Conservation (phyloP, 768 basidiomycete species). For the Suillus variegatus region DNA sequence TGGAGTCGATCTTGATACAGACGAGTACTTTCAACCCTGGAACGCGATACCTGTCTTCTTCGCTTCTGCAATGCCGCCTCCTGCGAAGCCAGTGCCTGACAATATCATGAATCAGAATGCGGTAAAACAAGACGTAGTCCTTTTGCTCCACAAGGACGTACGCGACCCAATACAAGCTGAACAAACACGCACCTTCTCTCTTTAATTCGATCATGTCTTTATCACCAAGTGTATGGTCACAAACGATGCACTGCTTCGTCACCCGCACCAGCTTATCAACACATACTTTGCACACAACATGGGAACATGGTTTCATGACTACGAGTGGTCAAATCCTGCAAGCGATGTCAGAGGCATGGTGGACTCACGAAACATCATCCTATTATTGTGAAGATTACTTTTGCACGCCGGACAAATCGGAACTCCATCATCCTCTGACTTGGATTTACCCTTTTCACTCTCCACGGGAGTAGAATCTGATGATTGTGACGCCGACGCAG, state of each 20-base stretch:
- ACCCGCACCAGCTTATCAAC: slow-evolving; percentile 83
- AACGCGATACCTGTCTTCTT: slow-evolving; percentile 80
- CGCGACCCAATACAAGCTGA: background rate
- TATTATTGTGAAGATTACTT: slow-evolving; percentile 78
- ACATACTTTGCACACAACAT: slow-evolving; percentile 92
- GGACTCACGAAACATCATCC: slow-evolving; percentile 64
- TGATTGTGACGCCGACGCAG: slow-evolving; percentile 40
- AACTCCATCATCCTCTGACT: slow-evolving; percentile 55
- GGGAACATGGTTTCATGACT: slow-evolving; percentile 88
- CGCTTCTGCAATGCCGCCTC: slow-evolving; percentile 92
- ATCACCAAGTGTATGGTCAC: slow-evolving; percentile 65
- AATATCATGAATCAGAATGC: slow-evolving; percentile 8
- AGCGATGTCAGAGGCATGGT: background rate
- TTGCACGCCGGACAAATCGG: slow-evolving; percentile 90
- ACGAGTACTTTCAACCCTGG: slow-evolving; percentile 58
- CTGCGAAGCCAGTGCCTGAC: slow-evolving; percentile 89
- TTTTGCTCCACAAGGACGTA: background rate
- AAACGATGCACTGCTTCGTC: slow-evolving; percentile 82
- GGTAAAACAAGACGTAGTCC: background rate
- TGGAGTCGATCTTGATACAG: background rate
- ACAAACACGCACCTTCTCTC: slow-evolving; percentile 70
- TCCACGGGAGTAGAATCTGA: slow-evolving; percentile 39
- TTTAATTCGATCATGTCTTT: slow-evolving; percentile 81
- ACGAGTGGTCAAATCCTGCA: slow-evolving; percentile 5
- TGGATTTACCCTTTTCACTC: slow-evolving; percentile 35